A percentile compares a stretch with the other conserved stretches of the same genome.
Conservation (phyloP, 352 stramenopile species). For the Aphanomyces stellatus region DNA sequence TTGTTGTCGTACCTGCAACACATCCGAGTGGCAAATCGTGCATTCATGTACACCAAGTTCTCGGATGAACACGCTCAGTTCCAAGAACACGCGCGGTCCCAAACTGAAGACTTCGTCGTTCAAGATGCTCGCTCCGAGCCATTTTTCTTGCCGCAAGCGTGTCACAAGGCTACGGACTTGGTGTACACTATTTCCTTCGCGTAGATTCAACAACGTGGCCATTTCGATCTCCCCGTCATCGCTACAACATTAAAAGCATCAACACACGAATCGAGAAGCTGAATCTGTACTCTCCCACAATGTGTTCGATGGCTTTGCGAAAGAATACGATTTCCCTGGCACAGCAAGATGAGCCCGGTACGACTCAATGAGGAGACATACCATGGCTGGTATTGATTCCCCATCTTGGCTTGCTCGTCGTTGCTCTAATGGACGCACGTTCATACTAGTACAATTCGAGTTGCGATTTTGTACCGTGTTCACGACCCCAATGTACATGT, state of each 20-base stretch:
- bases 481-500: conserved; percentile 70
- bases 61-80: conserved; percentile 63
- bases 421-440: conserved; percentile 38
- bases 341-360: neutral
- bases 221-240: conserved; percentile 57
- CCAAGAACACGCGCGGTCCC: conserved; percentile 56
- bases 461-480: conserved; percentile 44
- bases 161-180: conserved; percentile 57
- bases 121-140: conserved; percentile 42
- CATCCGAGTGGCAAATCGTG: conserved; percentile 63
- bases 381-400: conserved; percentile 66
- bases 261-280: too few species aligned
- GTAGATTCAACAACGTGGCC: conserved; percentile 59
- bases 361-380: neutral
- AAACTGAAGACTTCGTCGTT: conserved; percentile 42
- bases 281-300: conserved; percentile 50
- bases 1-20: conserved; percentile 60
- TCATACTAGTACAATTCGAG: neutral
- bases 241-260: conserved; percentile 27
- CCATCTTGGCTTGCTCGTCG: conserved; percentile 61
- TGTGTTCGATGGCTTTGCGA: conserved; percentile 71
- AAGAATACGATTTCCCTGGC: conserved; percentile 69
- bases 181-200: conserved; percentile 50
- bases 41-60: conserved; percentile 72
- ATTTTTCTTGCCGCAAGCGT: conserved; percentile 58